A percentile compares a stretch with the other conserved stretches of the same genome.
These are phyloP conservation scores for Dictyostelium firmibasis DNA, from an alignment of 78 protist species.

Conservation along the genomic window DNA sequence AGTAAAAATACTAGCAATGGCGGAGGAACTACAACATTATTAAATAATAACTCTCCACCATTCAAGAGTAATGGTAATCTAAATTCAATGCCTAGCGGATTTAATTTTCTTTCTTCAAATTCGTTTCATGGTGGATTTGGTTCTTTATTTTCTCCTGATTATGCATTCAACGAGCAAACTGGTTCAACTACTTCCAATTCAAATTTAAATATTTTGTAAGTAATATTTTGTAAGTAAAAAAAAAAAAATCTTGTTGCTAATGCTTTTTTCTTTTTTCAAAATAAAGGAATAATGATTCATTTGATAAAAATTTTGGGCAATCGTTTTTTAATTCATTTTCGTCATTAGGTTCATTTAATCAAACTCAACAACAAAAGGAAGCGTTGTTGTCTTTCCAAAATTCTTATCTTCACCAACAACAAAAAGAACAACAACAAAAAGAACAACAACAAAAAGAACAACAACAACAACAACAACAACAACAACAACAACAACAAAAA, in stretches of 20 bases:
- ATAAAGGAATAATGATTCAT: background rate
- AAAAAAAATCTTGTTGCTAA: background rate
- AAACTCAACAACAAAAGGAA: background rate
- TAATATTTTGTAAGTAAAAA: background rate
- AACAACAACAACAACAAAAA: background rate
- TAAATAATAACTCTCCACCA: background rate
- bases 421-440: background rate
- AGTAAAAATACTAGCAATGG: background rate
- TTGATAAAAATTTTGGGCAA: constrained; percentile 10
- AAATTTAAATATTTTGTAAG: constrained; percentile 5
- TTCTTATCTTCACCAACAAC: background rate
- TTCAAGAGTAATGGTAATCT: background rate
- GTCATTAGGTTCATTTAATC: background rate
- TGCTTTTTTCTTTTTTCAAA: background rate
- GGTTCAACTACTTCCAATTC: background rate
- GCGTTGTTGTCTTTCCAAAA: background rate
- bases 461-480: background rate
- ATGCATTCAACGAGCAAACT: background rate
- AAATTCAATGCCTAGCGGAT: background rate
- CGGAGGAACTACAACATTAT: background rate
- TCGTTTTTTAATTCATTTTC: constrained; percentile 20
- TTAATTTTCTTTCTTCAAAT: background rate
- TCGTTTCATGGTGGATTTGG: background rate
- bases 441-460: background rate
- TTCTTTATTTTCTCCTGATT: background rate